Percentiles rank a stretch among this genome's conserved stretches.
Evolutionary conservation across 495 filamentous ascomycete genomes (phyloP).

Genomic region (Viridothelium virens): DNA sequence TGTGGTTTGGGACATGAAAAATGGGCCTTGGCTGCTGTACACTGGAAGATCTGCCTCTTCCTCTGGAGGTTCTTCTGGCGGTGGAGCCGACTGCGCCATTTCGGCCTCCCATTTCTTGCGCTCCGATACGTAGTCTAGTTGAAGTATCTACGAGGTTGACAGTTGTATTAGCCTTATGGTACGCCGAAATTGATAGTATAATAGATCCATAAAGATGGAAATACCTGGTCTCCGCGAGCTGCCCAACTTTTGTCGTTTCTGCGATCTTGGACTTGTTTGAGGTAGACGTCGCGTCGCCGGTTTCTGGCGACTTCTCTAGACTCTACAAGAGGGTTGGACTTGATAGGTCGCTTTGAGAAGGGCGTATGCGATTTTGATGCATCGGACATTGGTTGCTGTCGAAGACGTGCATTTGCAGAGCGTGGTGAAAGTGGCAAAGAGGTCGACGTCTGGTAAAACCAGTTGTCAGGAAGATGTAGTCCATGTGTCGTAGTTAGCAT

Average conservation of each 20-base stretch:
- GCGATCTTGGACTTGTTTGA: slow-evolving; percentile 66
- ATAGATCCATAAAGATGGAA: slow-evolving; percentile 14
- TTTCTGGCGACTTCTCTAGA: slow-evolving; percentile 39
- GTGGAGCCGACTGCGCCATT: slow-evolving; percentile 32
- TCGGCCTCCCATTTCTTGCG: slow-evolving; percentile 43
- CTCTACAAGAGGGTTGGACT: slow-evolving; percentile 28
- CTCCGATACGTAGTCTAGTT: slow-evolving; percentile 40
- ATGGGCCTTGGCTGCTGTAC: slow-evolving; percentile 26
- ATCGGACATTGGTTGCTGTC: slow-evolving; percentile 10
- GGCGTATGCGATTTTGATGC: slow-evolving; percentile 10
- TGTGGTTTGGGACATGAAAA: slow-evolving; percentile 21
- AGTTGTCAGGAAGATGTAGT: background rate
- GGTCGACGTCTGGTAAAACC: slow-evolving; percentile 8
- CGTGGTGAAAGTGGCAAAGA: slow-evolving; percentile 36
- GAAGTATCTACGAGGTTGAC: slow-evolving; percentile 37
- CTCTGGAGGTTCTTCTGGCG: slow-evolving; percentile 30
- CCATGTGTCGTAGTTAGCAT: background rate
- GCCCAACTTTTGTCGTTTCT: slow-evolving; percentile 60
- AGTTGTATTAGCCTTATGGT: slow-evolving; percentile 12
- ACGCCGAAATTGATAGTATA: slow-evolving; percentile 14
- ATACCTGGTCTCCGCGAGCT: slow-evolving; percentile 67
- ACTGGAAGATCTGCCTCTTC: slow-evolving; percentile 38
- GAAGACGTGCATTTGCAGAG: slow-evolving; percentile 30
- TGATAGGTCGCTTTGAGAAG: slow-evolving; percentile 32
- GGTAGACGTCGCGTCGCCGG: slow-evolving; percentile 55